Conservation (phyloP, 2,329 filamentous ascomycete genomes). For the Aspergillus brunneoviolaceus region DNA sequence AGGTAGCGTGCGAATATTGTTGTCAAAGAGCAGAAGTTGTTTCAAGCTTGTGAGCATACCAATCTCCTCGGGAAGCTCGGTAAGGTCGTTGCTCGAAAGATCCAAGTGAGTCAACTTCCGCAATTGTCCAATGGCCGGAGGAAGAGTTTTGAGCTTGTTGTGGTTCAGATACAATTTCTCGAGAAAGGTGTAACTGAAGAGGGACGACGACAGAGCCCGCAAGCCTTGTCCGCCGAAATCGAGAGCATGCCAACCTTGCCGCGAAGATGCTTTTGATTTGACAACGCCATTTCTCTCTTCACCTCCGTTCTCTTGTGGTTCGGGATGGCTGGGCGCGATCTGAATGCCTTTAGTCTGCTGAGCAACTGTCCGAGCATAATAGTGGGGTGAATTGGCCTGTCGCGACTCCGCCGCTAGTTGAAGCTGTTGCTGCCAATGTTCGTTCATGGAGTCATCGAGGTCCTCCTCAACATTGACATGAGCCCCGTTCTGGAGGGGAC, state of each 20-base stretch:
- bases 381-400: conserved; percentile 66
- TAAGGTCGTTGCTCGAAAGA: conserved; percentile 82
- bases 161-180: conserved; percentile 91
- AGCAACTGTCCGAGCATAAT: conserved; percentile 60
- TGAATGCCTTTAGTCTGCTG: conserved; percentile 49
- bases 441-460: conserved; percentile 58
- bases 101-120: conserved; percentile 81
- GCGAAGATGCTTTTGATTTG: conserved; percentile 54
- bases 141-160: conserved; percentile 82
- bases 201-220: conserved; percentile 71
- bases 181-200: conserved; percentile 87
- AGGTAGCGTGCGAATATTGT: conserved; percentile 77
- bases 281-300: conserved; percentile 66
- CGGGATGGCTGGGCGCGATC: conserved; percentile 49
- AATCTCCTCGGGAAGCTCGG: conserved; percentile 80
- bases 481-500: conserved; percentile 61
- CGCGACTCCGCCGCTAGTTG: conserved; percentile 73
- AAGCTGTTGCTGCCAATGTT: conserved; percentile 87
- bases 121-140: conserved; percentile 76
- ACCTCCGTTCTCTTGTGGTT: conserved; percentile 49
- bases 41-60: conserved; percentile 96
- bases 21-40: conserved; percentile 84
- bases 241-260: conserved; percentile 87
- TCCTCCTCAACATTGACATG: conserved; percentile 56
- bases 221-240: conserved; percentile 96